A percentile compares a stretch with the other conserved stretches of the same genome.
These are phyloP conservation scores for Cydonia oblonga DNA, from an alignment of 331 rosid species.

Conservation along the genomic window DNA sequence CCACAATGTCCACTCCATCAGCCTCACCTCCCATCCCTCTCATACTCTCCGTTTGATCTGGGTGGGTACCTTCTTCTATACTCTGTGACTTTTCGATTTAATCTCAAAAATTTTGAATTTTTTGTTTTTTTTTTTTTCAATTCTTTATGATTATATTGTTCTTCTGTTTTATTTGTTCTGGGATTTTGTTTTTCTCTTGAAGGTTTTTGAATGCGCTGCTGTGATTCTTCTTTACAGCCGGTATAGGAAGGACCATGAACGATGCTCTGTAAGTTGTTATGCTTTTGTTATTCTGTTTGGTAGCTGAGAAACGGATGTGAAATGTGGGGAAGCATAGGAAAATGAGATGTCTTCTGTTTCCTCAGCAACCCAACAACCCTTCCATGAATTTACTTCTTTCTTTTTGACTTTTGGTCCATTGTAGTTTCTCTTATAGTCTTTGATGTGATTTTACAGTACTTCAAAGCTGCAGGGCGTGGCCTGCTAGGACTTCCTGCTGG, in stretches of 20 bases:
- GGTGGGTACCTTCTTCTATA: constrained; percentile 42
- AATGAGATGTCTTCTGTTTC: not conserved
- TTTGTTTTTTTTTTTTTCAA: not conserved
- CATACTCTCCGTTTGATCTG: constrained; percentile 45
- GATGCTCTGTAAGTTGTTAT: constrained; percentile 40
- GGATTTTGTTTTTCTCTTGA: not conserved
- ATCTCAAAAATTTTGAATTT: not conserved
- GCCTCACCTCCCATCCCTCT: constrained; percentile 55
- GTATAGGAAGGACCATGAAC: constrained; percentile 34
- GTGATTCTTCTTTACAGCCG: constrained; percentile 60
- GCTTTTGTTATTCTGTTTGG: not conserved
- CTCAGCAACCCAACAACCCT: not conserved
- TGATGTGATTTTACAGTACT: constrained; percentile 37
- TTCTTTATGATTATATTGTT: not conserved
- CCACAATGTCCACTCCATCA: constrained; percentile 27
- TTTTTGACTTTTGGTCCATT: not conserved
- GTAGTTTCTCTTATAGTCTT: not conserved
- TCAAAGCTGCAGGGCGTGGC: constrained; percentile 67
- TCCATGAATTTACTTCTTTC: not conserved
- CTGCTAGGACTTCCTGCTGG: constrained; percentile 62
- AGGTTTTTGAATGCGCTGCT: constrained; percentile 55
- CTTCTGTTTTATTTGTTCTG: not conserved
- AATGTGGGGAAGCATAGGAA: not conserved
- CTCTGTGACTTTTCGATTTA: not conserved
- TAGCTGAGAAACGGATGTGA: not conserved